Evolutionary conservation across 176 grass and related monocot species (phyloP), one percentile per base, ranked within the genome.

Genomic region (Aegilops sharonensis): DNA sequence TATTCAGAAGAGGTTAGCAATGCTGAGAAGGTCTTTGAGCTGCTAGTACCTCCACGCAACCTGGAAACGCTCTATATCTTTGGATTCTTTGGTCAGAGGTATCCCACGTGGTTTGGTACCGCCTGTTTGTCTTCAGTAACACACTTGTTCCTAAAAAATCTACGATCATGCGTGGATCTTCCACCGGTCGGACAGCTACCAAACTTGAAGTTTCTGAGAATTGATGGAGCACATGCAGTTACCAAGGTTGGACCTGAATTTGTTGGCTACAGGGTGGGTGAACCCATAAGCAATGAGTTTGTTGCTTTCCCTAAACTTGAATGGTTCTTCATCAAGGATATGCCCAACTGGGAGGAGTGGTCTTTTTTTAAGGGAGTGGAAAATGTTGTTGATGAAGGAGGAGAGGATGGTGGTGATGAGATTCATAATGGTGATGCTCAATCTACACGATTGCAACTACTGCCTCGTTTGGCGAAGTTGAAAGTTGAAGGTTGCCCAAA

Each of bases 291-390:
- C 15, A 35, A 20, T 20, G 65, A 4, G 14, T 17, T 68, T 0
- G 6, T 35, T 68, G 30, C 6, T 35, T 68, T 68, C 7, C 65
- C 65, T 9, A 68, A 68, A 8, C 64, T 67, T 32, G 64, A 34
- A 18, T 32, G 13, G 10, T 34, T 67, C 27, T 17, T 32, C 64
- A 3, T 67, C 14, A 17, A 6, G 29, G 29, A 32, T 32, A 67
- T 67, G 29, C 29, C 64, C 64, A 67, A 67, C 61, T 64, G 23
- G 23, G 74, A 87, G 50, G 75, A 84, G 21, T 91, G 89, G 81
- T 34, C 70, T 11, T 87, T 91, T 34, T n/a, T 39, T 8, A 42
- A 68, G 5, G 42, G 4, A 21, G 48, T 52, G 48, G 50, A 45
- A 32, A n/a, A 12, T 42, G 78, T 6, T 68, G 15, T 6, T 5